Evolutionary conservation across 345 rosid species (phyloP), one percentile per base, ranked within the genome.

Genomic region (Pistacia vera): DNA sequence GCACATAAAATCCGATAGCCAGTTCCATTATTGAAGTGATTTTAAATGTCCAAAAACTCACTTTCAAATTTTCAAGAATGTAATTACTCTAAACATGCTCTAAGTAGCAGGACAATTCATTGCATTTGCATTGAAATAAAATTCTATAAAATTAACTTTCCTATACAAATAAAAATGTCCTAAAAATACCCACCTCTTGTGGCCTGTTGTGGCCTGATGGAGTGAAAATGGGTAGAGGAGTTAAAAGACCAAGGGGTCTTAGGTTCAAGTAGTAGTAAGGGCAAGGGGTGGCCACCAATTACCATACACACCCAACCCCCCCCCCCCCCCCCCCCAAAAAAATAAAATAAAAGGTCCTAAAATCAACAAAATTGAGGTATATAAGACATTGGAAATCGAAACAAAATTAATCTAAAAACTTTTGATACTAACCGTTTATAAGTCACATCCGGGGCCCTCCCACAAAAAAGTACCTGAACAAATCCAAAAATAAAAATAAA

Each of bases 381-480:
- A 2, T 38, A 38, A 41, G 9, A 7, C 46, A 41, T 41, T 41
- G 46, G 46, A 41, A 41, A 41, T 41, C 9, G 8, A 41, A 41
- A 41, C 8, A 41, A 41, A 41, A 41, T 41, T 8, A 41, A 41
- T 41, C 6, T 8, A 41, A 44, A 41, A 20, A 68, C 28, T n/a
- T 66, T 18, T 5, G 35, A 10, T 13, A 56, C 78, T 63, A 52
- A 80, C 83, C 88, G 82, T 74, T 16, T 79, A 36, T 83, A 83
- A 35, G 55, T 72, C 75, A 85, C 35, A 60, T 68, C 35, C 10
- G 86, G 88, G 56, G 84, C 54, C 56, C 79, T 79, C 66, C 80
- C 84, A n/a, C 71, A 66, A 8, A 83, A 60, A 60, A 57, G 78
- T 75, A 85, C 77, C 88, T 85, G 68, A 16, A 67, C 8, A 20